Percentiles rank a stretch among this genome's conserved stretches.
These are phyloP conservation scores for Solanum pimpinellifolium DNA, from an alignment of 257 asterid genomes.

Conservation along the genomic window DNA sequence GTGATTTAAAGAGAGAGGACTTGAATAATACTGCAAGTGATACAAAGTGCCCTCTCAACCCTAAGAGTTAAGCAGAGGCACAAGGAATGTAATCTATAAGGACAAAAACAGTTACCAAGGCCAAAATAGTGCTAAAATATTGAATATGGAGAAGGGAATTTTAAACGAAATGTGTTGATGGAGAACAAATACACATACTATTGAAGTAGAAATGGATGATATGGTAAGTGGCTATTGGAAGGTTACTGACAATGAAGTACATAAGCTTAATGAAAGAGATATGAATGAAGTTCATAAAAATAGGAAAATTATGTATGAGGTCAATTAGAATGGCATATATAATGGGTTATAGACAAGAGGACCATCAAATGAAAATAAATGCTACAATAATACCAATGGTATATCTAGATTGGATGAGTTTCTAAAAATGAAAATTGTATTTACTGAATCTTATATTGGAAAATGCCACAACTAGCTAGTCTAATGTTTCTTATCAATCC, in stretches of 20 bases:
- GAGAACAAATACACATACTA: constrained; percentile 14
- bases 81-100: background rate
- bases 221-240: constrained; percentile 7
- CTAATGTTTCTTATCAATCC: too few relatives aligned
- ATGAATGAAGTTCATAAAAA: background rate
- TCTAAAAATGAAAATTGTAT: constrained; percentile 7
- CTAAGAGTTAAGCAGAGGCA: background rate
- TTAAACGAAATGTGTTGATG: background rate
- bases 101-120: background rate
- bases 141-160: background rate
- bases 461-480: background rate
- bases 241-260: constrained; percentile 7
- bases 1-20: background rate
- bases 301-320: too few relatives aligned
- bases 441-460: background rate
- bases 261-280: constrained; percentile 9
- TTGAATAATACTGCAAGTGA: background rate
- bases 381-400: background rate
- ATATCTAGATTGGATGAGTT: constrained; percentile 6
- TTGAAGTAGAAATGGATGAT: constrained; percentile 8
- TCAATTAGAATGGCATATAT: too few relatives aligned
- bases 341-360: background rate
- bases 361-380: background rate
- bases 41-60: background rate
- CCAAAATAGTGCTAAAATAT: background rate